Conservation (phyloP, 1,284 basidiomycete species). For the Afroboletus lepidellus region DNA sequence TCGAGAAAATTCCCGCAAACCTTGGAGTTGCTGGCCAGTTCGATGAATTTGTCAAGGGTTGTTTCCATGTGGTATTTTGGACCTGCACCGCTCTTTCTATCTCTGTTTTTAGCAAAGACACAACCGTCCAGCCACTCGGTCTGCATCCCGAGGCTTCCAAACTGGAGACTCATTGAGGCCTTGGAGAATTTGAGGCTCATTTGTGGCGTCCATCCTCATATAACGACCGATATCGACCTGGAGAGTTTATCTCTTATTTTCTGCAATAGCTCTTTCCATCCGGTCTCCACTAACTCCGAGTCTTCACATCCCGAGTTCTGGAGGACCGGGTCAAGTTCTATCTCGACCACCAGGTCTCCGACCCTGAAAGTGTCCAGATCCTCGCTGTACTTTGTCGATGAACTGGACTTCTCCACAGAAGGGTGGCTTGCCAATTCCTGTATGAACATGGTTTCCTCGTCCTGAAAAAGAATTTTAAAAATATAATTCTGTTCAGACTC, state of each 20-base stretch:
- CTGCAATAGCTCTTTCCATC: neutral
- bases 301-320: too few relatives aligned
- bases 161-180: neutral
- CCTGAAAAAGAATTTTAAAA: neutral
- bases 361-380: neutral
- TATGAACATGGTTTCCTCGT: neutral
- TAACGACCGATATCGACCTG: neutral
- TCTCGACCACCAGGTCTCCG: neutral
- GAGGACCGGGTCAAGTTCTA: neutral
- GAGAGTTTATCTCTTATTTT: neutral
- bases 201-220: neutral
- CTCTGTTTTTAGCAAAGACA: neutral
- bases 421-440: neutral
- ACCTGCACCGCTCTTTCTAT: too few relatives aligned
- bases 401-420: neutral
- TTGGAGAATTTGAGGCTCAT: neutral
- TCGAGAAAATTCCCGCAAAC: neutral
- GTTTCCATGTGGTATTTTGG: neutral
- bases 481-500: too few relatives aligned
- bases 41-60: neutral
- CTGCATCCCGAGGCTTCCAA: neutral
- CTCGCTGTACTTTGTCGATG: neutral
- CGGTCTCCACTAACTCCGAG: accelerated
- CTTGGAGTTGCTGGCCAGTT: neutral
- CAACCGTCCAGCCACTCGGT: neutral